Base-by-base conservation (phyloP, 257 asterid species). In the Parsonsia alboflavescens region DNA sequence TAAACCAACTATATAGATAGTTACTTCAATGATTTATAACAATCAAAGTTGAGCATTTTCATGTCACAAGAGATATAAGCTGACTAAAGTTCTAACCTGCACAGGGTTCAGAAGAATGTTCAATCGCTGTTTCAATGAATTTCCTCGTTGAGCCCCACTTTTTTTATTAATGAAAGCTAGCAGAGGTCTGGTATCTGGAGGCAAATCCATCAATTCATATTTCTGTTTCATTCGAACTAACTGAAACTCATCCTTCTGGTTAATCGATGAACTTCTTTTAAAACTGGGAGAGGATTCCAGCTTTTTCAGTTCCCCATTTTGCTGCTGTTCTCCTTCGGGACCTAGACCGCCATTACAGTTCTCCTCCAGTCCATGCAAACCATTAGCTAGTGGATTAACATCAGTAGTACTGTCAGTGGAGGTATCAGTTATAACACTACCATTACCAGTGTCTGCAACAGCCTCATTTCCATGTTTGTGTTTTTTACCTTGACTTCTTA, bases 121-220 rank as follows among this genome's bases (percentile, higher is more conserved):
- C 73, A 95, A 83, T 73, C 97, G 86, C 80, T 79, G 98, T 85
- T 84, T 90, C 78, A 92, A 89, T 54, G 96, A 83, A 77, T 88
- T 84, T 76, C 98, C 99, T 69, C 96, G 82, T 84, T 89, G 98
- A 81, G 99, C 99, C 78, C 99, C 99, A 87, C 99, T 95, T 85
- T 92, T 95, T 84, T 86, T 91, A 88, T 92, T 95, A 76, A 91
- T 86, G 75, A 92, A 92, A 72, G 90, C 96, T 73, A 95, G 79
- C 80, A 95, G 82, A 62, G 99, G 98, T 76, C 99, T 89, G 50
- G 97, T 89, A 53, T 92, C 98, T 71, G 95, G 82, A 73, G 98
- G 97, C 81, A 95, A 85, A 81, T 95, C 98, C 78, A 89, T 76
- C 93, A 95, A 81, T 78, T 95, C 99, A 77, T 87, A 95, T 63